These are phyloP conservation scores for Phaffia rhodozyma DNA, from an alignment of 1,284 basidiomycete genomes.

Conservation along the genomic window DNA sequence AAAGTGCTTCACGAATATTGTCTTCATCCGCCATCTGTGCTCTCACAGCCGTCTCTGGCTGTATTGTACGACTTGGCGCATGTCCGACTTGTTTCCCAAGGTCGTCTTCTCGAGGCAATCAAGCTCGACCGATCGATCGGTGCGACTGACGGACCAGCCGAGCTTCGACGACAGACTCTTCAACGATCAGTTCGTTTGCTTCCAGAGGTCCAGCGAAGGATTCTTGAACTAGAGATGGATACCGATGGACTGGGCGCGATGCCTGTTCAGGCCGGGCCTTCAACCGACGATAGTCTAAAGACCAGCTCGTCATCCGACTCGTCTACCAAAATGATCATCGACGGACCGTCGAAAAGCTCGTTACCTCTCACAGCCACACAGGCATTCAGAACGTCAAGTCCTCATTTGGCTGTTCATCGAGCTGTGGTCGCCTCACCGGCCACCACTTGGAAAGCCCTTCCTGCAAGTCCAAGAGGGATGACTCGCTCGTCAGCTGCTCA, in stretches of 20 bases:
- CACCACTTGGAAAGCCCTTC: background rate
- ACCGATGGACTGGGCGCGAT: slow-evolving; percentile 13
- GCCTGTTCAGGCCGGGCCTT: background rate
- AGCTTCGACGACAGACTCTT: slow-evolving; percentile 7
- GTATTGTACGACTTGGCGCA: slow-evolving; percentile 60
- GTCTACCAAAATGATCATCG: background rate
- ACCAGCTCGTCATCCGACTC: background rate
- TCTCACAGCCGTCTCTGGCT: slow-evolving; percentile 38
- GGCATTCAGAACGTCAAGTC: slow-evolving; percentile 10
- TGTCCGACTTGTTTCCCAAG: slow-evolving; percentile 55
- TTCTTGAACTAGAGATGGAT: slow-evolving; percentile 45
- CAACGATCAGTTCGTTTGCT: slow-evolving; percentile 9
- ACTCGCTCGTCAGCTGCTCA: too few relatives aligned
- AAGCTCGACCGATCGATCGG: slow-evolving; percentile 45
- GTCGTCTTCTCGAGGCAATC: slow-evolving; percentile 52
- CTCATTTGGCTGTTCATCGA: slow-evolving; percentile 13
- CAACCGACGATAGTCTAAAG: background rate
- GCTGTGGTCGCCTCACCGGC: background rate
- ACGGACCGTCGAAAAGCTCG: background rate
- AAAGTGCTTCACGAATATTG: slow-evolving; percentile 46
- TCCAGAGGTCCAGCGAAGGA: slow-evolving; percentile 21
- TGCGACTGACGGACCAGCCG: slow-evolving; percentile 5
- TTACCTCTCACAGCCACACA: slow-evolving; percentile 15
- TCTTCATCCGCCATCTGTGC: slow-evolving; percentile 42
- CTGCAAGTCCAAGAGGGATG: too few relatives aligned